phyloP scores from a whole-genome alignment of 2,329 filamentous ascomycete species.

The Pseudogymnoascus sp. region DNA sequence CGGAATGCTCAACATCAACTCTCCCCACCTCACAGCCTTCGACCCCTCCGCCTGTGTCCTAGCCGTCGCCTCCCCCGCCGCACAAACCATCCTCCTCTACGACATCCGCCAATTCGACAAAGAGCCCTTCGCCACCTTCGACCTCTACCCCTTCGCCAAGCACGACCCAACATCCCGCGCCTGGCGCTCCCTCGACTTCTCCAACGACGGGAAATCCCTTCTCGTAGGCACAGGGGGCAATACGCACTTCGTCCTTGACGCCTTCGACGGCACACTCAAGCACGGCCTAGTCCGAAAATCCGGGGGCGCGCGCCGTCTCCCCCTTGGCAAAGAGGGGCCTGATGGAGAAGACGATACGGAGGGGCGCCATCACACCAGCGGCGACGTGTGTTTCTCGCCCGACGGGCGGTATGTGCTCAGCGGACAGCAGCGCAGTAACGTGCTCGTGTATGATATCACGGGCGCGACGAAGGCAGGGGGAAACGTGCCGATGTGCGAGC shows the following conservation, averaged over 20 bases:
- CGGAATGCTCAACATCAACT: conserved; percentile 72
- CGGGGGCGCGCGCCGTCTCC: conserved; percentile 46
- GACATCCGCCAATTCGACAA: conserved; percentile 92
- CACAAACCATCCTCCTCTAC: conserved; percentile 78
- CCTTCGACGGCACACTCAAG: conserved; percentile 75
- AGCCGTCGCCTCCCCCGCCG: conserved; percentile 74
- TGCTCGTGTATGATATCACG: conserved; percentile 76
- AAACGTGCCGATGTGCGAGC: conserved; percentile 54
- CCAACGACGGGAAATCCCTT: conserved; percentile 86
- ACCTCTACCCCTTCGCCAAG: conserved; percentile 46
- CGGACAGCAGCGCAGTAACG: conserved; percentile 60
- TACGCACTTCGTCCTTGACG: conserved; percentile 88
- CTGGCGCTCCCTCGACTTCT: conserved; percentile 92
- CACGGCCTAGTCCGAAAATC: conserved; percentile 59
- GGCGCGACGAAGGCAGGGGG: not conserved
- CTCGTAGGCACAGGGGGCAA: conserved; percentile 75
- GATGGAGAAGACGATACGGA: conserved; percentile 16
- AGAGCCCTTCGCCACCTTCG: conserved; percentile 78
- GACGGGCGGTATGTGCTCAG: conserved; percentile 86
- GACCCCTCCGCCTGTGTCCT: conserved; percentile 91
- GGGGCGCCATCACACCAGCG: conserved; percentile 38
- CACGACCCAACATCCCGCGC: conserved; percentile 31
- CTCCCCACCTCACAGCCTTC: conserved; percentile 77
- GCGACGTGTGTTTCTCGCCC: conserved; percentile 82
- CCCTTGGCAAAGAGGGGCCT: conserved; percentile 41